phyloP scores from a whole-genome alignment of 352 stramenopile genomes.

The Pythium folliculosum region DNA sequence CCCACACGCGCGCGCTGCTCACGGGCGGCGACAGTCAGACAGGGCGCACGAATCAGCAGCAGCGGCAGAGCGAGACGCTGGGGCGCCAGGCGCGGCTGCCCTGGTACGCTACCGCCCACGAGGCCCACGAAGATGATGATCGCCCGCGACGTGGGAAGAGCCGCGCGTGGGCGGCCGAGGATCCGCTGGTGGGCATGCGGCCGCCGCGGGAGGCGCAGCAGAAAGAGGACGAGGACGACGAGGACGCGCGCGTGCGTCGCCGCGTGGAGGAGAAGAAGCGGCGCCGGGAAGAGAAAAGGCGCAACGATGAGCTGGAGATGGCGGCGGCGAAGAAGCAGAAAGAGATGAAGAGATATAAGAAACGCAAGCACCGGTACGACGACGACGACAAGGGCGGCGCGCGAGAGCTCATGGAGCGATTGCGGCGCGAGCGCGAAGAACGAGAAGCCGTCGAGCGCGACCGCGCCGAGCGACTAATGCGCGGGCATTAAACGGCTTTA shows the following conservation, averaged over 20 bases:
- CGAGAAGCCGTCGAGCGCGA: slow-evolving; percentile 23
- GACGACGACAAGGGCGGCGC: slow-evolving; percentile 1
- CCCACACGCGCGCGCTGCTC: slow-evolving; percentile 30
- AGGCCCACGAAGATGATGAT: background rate
- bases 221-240: slow-evolving; percentile 10
- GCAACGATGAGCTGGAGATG: background rate
- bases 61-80: slow-evolving; percentile 14
- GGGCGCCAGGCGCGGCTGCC: slow-evolving; percentile 22
- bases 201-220: slow-evolving; percentile 4
- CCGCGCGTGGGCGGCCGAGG: slow-evolving; percentile 5
- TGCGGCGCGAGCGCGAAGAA: slow-evolving; percentile 28
- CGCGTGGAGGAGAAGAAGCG: background rate
- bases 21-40: background rate
- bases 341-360: slow-evolving; percentile 22
- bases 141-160: background rate
- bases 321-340: slow-evolving; percentile 1
- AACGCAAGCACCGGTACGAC: slow-evolving; percentile 5
- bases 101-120: slow-evolving; percentile 22
- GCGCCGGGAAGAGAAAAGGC: background rate
- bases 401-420: slow-evolving; percentile 1
- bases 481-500: slow-evolving; percentile 8
- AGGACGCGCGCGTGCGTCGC: slow-evolving; percentile 21
- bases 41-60: background rate
- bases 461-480: slow-evolving; percentile 20
- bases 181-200: slow-evolving; percentile 23